Evolutionary conservation across 805 yeast genomes (phyloP).

Genomic region (Barnettozyma pratensis): DNA sequence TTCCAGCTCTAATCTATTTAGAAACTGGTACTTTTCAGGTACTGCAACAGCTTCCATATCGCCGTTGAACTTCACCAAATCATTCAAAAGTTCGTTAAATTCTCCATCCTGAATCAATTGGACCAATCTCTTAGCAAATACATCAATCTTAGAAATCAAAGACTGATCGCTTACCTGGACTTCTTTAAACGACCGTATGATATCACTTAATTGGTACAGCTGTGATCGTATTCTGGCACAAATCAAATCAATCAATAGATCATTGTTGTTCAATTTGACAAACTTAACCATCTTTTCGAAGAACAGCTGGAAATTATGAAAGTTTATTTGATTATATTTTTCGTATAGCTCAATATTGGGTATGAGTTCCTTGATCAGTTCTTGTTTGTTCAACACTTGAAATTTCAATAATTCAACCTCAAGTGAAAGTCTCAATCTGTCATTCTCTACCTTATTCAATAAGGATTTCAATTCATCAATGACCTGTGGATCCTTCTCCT

Average conservation of each 20-base stretch:
- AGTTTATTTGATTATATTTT: neutral
- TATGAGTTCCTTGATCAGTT: neutral
- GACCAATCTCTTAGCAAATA: neutral
- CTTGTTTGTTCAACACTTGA: neutral
- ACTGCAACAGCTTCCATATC: neutral
- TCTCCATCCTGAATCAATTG: constrained; percentile 1
- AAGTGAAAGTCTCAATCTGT: neutral
- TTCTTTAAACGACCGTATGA: neutral
- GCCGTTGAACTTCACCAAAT: neutral
- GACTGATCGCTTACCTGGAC: too few relatives aligned
- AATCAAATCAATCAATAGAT: neutral
- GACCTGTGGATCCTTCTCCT: neutral
- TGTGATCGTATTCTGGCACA: neutral
- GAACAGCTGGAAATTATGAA: neutral
- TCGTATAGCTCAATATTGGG: neutral
- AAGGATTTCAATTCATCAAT: neutral
- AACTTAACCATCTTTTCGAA: neutral
- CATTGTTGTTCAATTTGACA: neutral
- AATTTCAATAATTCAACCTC: constrained; percentile 1
- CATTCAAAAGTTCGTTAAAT: neutral
- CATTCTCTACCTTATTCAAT: neutral
- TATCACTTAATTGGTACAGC: neutral
- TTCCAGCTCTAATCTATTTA: constrained; percentile 1
- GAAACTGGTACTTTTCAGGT: neutral
- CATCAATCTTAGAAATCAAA: neutral